phyloP scores from a whole-genome alignment of 129 eudicot species.

The Flaveria bidentis region DNA sequence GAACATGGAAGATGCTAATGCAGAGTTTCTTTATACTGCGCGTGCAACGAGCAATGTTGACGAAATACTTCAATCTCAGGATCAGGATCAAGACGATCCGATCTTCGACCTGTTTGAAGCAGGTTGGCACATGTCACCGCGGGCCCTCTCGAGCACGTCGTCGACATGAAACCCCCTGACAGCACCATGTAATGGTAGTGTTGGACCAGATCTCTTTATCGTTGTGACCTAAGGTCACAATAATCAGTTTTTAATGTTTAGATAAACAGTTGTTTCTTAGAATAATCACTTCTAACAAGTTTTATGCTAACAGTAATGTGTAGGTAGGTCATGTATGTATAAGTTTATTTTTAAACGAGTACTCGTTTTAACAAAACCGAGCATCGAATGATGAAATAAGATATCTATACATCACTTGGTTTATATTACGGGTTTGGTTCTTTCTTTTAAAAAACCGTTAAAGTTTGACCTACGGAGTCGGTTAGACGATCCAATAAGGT shows the following conservation, averaged over 20 bases:
- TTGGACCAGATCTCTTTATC: not conserved
- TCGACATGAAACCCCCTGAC: slow-evolving; percentile 5
- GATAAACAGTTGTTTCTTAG: not conserved
- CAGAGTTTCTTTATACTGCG: slow-evolving; percentile 19
- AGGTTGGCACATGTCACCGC: slow-evolving; percentile 50
- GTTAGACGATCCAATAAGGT: not conserved
- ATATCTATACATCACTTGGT: not conserved
- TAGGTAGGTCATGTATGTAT: not conserved
- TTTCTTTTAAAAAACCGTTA: no score
- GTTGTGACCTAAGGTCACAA: not conserved
- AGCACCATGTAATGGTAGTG: slow-evolving; percentile 5
- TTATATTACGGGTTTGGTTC: not conserved
- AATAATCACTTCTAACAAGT: not conserved
- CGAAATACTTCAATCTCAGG: slow-evolving; percentile 25
- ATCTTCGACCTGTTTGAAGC: slow-evolving; percentile 50
- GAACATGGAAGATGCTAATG: slow-evolving; percentile 26
- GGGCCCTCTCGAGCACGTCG: slow-evolving; percentile 20
- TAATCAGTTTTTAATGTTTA: not conserved
- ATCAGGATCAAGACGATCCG: slow-evolving; percentile 35
- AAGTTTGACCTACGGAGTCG: no score
- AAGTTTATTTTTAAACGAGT: not conserved
- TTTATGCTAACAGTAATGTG: slow-evolving; percentile 14
- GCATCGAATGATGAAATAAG: not conserved
- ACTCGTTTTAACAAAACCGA: not conserved
- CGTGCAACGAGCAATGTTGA: slow-evolving; percentile 16